These are phyloP conservation scores for Cyclanthera cordifolia DNA, from an alignment of 306 rosid genomes.

Conservation along the genomic window DNA sequence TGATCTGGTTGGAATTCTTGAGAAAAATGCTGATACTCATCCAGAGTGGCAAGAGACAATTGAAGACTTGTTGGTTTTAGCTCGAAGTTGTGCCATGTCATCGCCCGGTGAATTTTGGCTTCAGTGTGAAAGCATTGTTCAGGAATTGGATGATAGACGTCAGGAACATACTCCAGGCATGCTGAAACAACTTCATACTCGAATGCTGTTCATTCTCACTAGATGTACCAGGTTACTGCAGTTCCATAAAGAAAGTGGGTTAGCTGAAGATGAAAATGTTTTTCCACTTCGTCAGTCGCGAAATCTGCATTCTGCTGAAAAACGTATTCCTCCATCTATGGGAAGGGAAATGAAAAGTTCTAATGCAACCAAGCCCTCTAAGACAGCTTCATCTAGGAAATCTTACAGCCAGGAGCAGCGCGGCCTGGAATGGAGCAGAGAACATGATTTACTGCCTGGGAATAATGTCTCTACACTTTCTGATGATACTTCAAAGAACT, in stretches of 20 bases:
- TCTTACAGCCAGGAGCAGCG: constrained; percentile 88
- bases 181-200: constrained; percentile 87
- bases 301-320: constrained; percentile 54
- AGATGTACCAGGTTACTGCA: constrained; percentile 93
- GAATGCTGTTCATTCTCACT: constrained; percentile 92
- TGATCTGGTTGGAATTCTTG: constrained; percentile 87
- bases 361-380: constrained; percentile 40
- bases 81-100: constrained; percentile 92
- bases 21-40: constrained; percentile 78
- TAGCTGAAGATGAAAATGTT: constrained; percentile 84
- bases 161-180: constrained; percentile 88
- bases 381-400: constrained; percentile 52
- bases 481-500: constrained; percentile 38
- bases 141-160: constrained; percentile 96
- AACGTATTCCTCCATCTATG: constrained; percentile 46
- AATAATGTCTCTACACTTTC: constrained; percentile 25
- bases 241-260: constrained; percentile 86
- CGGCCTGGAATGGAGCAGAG: constrained; percentile 55
- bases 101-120: constrained; percentile 93
- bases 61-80: constrained; percentile 90
- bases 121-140: constrained; percentile 95
- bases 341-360: constrained; percentile 50
- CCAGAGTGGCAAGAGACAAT: constrained; percentile 95
- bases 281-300: constrained; percentile 73
- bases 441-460: constrained; percentile 25